Base-by-base conservation (phyloP, 164 flowering plant genomes). In the Cinnamomum micranthum region DNA sequence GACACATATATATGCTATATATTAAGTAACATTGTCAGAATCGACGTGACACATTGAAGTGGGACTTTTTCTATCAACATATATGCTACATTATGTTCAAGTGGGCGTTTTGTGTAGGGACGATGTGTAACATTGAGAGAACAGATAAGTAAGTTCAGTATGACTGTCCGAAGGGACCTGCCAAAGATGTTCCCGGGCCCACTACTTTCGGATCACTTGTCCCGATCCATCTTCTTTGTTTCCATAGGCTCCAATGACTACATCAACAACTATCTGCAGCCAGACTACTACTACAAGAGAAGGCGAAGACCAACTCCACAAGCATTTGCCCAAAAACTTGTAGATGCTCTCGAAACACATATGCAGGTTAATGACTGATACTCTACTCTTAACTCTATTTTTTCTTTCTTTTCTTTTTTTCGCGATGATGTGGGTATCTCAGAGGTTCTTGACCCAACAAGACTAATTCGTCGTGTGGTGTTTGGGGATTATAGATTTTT, bases 261-360 rank as follows among this genome's bases (percentile, higher is more conserved):
- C 60, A 50, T 70, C 25, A 47, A 47, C 60, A 70, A 70, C 72
- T 70, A 70, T 50, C 55, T 70, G 6, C 72, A 70, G 23, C 60
- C 60, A 1, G 27, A 70, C 13, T 41, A 14, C 55, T 70, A 70
- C 58, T 20, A 25, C 22, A 19, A 5, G 6, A 70, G 60, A 28
- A 47, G 23, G 27, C 23, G 47, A 7, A 41, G 47, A 41, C 47
- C 47, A 41, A 6, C 47, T 41, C 69, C 69, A 4, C 68, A 23
- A 13, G 50, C 47, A 23, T 80, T 78, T 68, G 77, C 87, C 63
- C 55, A 80, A 22, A 71, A 47, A 58, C 79, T 85, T 1, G 10
- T 78, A 0, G 47, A 41, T 41, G 9, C 47, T 41, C 47, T 41
- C 52, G 60, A 25, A 0, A 17, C 0, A 17, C 6, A n/a, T 1